Conservation (phyloP, 176 grass and related monocot species). For the Rhynchospora pubera region DNA sequence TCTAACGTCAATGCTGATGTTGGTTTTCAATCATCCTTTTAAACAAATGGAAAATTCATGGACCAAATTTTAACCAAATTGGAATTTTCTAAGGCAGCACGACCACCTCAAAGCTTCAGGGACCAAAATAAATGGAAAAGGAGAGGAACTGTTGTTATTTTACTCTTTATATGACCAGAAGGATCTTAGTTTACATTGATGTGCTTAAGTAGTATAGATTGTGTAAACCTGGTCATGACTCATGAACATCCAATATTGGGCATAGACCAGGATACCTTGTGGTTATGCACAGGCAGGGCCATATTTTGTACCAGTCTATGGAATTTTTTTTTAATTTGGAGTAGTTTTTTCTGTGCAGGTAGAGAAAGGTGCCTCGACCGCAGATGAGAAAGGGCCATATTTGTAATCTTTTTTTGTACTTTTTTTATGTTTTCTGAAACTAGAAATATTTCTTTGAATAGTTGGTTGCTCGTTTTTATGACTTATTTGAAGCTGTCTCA, state of each 20-base stretch:
- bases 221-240: not conserved
- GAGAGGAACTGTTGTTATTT: not conserved
- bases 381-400: no score
- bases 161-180: not conserved
- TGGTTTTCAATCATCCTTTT: no score
- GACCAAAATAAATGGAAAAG: not conserved
- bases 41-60: not conserved
- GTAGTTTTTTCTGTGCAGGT: not conserved
- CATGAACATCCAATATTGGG: not conserved
- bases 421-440: not conserved
- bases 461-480: not conserved
- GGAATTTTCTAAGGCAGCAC: not conserved
- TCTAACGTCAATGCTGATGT: not conserved
- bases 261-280: not conserved
- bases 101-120: not conserved
- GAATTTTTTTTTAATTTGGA: not conserved
- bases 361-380: not conserved
- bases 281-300: not conserved
- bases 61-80: not conserved
- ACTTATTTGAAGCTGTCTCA: not conserved
- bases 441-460: not conserved
- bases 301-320: not conserved
- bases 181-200: not conserved
- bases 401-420: no score
- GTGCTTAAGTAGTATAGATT: not conserved